Conservation (phyloP, 2,329 filamentous ascomycete genomes). For the Coleophoma eucalyptorum region DNA sequence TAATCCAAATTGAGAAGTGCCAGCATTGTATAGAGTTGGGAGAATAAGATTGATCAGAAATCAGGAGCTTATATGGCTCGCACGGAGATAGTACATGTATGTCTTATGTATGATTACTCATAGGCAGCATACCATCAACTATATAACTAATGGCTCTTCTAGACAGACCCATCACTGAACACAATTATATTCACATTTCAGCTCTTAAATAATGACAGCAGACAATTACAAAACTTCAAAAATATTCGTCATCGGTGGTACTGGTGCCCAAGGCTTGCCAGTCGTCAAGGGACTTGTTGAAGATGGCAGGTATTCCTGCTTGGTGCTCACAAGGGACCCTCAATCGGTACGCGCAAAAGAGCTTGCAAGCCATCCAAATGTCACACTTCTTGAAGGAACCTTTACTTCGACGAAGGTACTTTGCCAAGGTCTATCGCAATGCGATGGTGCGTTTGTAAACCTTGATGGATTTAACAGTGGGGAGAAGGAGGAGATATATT, state of each 20-base stretch:
- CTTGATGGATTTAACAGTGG: slow-evolving; percentile 50
- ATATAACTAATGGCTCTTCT: too few relatives aligned
- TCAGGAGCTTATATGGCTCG: too few relatives aligned
- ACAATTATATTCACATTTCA: too few relatives aligned
- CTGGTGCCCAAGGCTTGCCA: slow-evolving; percentile 47
- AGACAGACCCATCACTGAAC: too few relatives aligned
- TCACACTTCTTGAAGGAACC: slow-evolving; percentile 43
- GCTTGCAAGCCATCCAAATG: slow-evolving; percentile 37
- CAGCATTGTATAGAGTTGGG: too few relatives aligned
- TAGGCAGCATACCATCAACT: too few relatives aligned
- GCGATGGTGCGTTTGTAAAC: slow-evolving; percentile 48
- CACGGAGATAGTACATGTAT: too few relatives aligned
- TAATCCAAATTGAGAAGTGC: too few relatives aligned
- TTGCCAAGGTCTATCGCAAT: slow-evolving; percentile 38
- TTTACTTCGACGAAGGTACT: slow-evolving; percentile 42
- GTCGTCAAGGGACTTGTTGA: slow-evolving; percentile 37
- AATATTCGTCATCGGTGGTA: slow-evolving; percentile 42
- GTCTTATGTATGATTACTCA: too few relatives aligned
- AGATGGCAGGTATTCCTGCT: slow-evolving; percentile 39
- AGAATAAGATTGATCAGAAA: too few relatives aligned
- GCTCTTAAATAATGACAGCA: too few relatives aligned
- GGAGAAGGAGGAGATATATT: slow-evolving; percentile 48
- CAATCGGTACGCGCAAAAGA: slow-evolving; percentile 35
- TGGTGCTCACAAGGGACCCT: slow-evolving; percentile 43
- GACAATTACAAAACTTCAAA: background rate